phyloP scores from a whole-genome alignment of 129 eudicot genomes.

The Arctium lappa region DNA sequence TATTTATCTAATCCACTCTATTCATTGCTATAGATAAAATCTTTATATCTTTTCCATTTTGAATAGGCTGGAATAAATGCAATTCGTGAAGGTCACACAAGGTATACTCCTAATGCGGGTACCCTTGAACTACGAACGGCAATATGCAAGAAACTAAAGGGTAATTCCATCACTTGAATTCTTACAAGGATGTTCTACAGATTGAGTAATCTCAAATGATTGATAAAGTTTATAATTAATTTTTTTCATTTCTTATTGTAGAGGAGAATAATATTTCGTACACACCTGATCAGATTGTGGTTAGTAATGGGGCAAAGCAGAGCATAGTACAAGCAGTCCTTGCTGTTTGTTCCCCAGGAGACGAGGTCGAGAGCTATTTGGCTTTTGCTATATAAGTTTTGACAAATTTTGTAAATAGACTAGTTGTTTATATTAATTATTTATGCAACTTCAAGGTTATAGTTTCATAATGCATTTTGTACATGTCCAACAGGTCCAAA shows the following conservation, averaged over 20 bases:
- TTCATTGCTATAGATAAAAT: not conserved
- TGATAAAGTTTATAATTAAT: not conserved
- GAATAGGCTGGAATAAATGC: constrained; percentile 86
- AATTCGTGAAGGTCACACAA: constrained; percentile 85
- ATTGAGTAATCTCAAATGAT: not conserved
- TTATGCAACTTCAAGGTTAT: not conserved
- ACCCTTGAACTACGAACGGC: constrained; percentile 83
- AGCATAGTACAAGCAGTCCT: constrained; percentile 87
- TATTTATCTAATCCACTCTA: not conserved
- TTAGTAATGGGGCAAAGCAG: constrained; percentile 96
- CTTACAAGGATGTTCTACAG: not conserved
- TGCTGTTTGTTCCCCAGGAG: constrained; percentile 99
- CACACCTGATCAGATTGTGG: constrained; percentile 87
- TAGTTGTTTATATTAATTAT: not conserved
- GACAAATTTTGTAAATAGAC: not conserved
- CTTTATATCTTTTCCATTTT: not conserved
- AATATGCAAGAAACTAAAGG: constrained; percentile 80
- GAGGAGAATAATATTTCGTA: constrained; percentile 88
- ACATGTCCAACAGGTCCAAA: too few relatives aligned
- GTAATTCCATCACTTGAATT: constrained; percentile 26
- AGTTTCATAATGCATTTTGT: not conserved
- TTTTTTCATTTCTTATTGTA: constrained; percentile 24
- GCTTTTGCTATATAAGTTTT: not conserved
- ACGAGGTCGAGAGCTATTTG: constrained; percentile 55
- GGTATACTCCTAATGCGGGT: constrained; percentile 98